A percentile compares a stretch with the other conserved stretches of the same genome.
Conservation (phyloP, 495 filamentous ascomycete genomes). For the Sphaerosporella brunnea region DNA sequence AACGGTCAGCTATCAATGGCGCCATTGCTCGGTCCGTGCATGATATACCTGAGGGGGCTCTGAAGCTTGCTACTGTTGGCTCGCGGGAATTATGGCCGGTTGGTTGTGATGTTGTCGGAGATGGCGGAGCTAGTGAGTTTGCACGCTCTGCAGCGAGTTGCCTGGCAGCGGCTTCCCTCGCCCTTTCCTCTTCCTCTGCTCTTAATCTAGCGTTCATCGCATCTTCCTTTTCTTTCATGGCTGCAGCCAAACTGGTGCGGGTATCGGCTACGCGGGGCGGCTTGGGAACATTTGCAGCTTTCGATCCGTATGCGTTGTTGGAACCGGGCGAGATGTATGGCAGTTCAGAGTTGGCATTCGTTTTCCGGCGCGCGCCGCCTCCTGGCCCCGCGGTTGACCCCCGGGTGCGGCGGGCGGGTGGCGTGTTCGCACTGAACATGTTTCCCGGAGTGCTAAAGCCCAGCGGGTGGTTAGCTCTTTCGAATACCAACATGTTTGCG, state of each 20-base stretch:
- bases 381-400: conserved; percentile 1
- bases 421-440: conserved; percentile 24
- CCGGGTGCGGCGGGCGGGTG: conserved; percentile 12
- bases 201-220: conserved; percentile 19
- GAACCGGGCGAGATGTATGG: conserved; percentile 20
- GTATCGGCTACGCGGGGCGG: conserved; percentile 22
- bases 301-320: conserved; percentile 32
- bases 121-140: background rate
- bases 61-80: background rate
- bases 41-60: background rate
- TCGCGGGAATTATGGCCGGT: background rate
- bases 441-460: background rate
- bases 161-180: no score
- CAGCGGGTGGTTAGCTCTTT: background rate
- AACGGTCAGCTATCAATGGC: background rate
- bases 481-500: background rate
- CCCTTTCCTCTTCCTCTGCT: conserved; percentile 11
- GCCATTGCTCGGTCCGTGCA: background rate
- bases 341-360: conserved; percentile 5
- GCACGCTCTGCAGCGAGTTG: background rate
- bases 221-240: conserved; percentile 19
- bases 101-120: background rate
- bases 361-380: conserved; percentile 5
- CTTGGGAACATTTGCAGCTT: conserved; percentile 27
- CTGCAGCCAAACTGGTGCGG: conserved; percentile 20